Base-by-base conservation (phyloP, 768 basidiomycete species). In the Cytidiella melzeri region DNA sequence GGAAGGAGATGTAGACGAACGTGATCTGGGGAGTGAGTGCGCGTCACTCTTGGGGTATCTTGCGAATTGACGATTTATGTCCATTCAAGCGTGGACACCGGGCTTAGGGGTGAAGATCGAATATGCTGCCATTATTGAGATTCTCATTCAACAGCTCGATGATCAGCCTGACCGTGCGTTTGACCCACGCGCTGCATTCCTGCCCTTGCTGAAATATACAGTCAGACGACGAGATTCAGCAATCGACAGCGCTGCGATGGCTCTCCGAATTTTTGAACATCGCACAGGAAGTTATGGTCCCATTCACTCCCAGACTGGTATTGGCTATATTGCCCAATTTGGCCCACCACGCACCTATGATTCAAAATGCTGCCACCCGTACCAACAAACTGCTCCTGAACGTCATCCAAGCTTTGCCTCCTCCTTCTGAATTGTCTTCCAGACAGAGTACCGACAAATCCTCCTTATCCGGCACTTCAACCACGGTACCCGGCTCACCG, bases 51-150 rank as follows among this genome's bases (percentile, higher is more conserved):
- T 38, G 26, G 40, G n/a, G 23, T 4, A 23, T 44, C 36, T 7
- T 13, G 50, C 36, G 41, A 45, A 42, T 44, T 56, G 18, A 45
- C 25, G 30, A 23, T 15, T 41, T 48, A 42, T 61, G 25, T 40
- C 5, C 19, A 36, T 9, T 21, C 9, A 55, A 90, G 87, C 80
- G 34, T 97, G 92, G 92, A 70, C 87, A 23, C 94, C 93, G 15
- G 96, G 95, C 3, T 92, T 97, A 69, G 94, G 92, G 0, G 92
- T 98, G 10, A 77, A 74, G 48, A 84, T 99, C 51, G 88, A 98
- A 64, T 92, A 93, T 62, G 79, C 84, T 13, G 84, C 93, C 2
- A 91, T 99, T 45, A 82, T 97, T 30, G 92, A 97, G 61, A 98
- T 95, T 55, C 69, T 99, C 40, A 83, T 98, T 9, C 78, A 82